Evolutionary conservation across 441 rosid species (phyloP).

Genomic region (Pelargonium australe): DNA sequence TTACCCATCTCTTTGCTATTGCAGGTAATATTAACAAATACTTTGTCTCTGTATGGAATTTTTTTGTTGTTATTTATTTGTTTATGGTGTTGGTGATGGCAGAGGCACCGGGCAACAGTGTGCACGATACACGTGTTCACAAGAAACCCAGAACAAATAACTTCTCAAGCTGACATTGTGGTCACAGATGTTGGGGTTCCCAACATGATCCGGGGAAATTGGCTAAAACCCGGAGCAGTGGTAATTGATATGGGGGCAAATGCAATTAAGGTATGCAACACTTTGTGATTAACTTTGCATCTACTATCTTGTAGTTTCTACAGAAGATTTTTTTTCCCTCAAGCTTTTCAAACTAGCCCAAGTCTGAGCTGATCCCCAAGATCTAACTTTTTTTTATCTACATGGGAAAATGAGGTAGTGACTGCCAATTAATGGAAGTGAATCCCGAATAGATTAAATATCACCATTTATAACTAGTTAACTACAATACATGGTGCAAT

Average conservation of each 20-base stretch:
- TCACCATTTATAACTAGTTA: neutral
- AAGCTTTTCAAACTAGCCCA: neutral
- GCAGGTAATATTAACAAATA: constrained; percentile 19
- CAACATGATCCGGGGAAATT: constrained; percentile 22
- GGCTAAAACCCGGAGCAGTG: constrained; percentile 30
- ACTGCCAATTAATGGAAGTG: neutral
- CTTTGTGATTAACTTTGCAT: neutral
- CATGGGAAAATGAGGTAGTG: neutral
- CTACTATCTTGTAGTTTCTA: neutral
- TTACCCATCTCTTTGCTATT: constrained; percentile 23
- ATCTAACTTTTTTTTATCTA: neutral
- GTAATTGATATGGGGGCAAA: constrained; percentile 26
- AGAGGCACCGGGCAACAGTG: constrained; percentile 31
- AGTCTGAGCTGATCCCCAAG: neutral
- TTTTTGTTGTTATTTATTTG: constrained; percentile 4
- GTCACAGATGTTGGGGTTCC: constrained; percentile 28
- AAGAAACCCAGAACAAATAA: constrained; percentile 23
- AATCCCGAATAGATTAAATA: neutral
- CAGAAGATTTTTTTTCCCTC: neutral
- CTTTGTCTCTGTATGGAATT: neutral
- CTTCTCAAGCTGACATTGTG: constrained; percentile 26
- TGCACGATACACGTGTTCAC: constrained; percentile 27
- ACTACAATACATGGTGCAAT: neutral
- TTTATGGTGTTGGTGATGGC: constrained; percentile 9
- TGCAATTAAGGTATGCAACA: constrained; percentile 22